Conservation (phyloP, 2,329 filamentous ascomycete species). For the Monosporascus sp. region DNA sequence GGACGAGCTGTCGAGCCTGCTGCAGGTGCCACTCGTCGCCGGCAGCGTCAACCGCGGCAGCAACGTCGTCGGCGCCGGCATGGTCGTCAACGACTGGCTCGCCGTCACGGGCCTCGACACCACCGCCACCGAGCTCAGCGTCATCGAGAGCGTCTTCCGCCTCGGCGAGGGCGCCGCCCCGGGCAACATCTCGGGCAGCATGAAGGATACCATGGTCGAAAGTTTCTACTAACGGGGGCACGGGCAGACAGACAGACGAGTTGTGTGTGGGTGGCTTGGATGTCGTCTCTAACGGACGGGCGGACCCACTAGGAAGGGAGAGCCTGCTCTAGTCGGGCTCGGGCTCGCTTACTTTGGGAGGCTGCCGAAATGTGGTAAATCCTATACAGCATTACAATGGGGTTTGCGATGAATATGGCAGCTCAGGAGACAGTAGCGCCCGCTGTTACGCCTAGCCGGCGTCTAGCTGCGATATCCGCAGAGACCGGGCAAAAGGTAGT, state of each 20-base stretch:
- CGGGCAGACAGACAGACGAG: background rate
- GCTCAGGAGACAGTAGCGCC: no score
- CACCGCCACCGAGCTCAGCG: slow-evolving; percentile 94
- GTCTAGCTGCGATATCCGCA: no score
- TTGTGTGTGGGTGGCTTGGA: slow-evolving; percentile 1
- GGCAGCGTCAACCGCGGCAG: slow-evolving; percentile 90
- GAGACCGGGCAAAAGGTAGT: no score
- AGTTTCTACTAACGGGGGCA: slow-evolving; percentile 80
- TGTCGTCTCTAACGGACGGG: background rate
- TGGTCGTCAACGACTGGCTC: slow-evolving; percentile 98
- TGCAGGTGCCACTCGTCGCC: slow-evolving; percentile 93
- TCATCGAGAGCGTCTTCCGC: slow-evolving; percentile 93
- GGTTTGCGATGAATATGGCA: no score
- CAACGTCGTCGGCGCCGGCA: slow-evolving; percentile 91
- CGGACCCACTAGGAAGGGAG: no score
- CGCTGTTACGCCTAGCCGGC: no score
- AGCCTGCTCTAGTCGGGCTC: no score
- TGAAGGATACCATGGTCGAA: slow-evolving; percentile 99
- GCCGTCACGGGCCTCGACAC: slow-evolving; percentile 91
- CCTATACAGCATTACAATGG: no score
- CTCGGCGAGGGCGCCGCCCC: slow-evolving; percentile 82
- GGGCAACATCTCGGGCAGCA: slow-evolving; percentile 70
- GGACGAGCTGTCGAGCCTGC: slow-evolving; percentile 87
- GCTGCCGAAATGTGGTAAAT: no score
- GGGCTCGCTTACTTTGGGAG: no score